Conservation (phyloP, 176 grass and related monocot genomes). For the Raddia distichophylla region DNA sequence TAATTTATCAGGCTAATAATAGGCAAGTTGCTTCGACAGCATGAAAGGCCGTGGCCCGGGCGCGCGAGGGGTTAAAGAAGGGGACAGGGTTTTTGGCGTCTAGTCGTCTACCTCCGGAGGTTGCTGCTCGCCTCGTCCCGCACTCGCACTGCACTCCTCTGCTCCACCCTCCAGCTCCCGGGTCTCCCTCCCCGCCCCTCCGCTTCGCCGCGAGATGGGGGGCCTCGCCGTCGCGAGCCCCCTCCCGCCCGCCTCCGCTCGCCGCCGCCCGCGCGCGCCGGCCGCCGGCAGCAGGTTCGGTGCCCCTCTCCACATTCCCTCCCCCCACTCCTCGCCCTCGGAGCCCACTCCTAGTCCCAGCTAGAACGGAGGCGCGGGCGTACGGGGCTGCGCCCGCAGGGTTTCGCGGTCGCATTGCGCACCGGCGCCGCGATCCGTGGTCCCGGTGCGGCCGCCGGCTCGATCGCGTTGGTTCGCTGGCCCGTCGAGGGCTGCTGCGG, state of each 20-base stretch:
- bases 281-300: constrained; percentile 30
- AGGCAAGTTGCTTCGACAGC: not conserved
- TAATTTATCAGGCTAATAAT: too few species aligned
- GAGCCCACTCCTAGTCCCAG: not conserved
- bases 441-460: not conserved
- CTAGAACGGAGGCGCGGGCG: not conserved
- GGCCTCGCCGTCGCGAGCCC: constrained; percentile 48
- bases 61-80: constrained; percentile 30
- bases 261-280: not conserved
- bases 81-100: constrained; percentile 43
- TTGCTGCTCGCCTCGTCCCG: not conserved
- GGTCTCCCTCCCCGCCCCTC: not conserved
- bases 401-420: not conserved
- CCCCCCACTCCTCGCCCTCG: not conserved
- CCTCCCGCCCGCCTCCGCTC: constrained; percentile 17
- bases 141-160: too few species aligned
- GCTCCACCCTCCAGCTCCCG: too few species aligned
- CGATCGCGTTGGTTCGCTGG: not conserved
- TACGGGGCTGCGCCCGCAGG: not conserved
- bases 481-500: not conserved
- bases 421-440: not conserved
- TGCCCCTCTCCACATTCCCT: not conserved
- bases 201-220: constrained; percentile 58
- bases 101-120: constrained; percentile 39
- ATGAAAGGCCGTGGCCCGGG: constrained; percentile 6